Conservation (phyloP, 179 eudicot species). For the Silene coronaria region DNA sequence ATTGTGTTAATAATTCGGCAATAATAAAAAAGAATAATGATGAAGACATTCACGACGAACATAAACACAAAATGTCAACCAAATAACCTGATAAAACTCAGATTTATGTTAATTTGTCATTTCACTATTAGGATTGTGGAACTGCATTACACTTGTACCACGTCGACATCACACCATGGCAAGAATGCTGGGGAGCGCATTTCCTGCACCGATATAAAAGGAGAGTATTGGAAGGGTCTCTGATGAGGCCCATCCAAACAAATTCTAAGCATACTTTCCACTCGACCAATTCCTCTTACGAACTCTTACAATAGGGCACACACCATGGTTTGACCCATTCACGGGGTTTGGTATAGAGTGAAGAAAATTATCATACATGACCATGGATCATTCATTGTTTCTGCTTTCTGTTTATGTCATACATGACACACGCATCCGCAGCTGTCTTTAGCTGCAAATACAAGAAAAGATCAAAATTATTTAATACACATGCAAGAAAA, state of each 20-base stretch:
- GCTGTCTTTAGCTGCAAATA: slow-evolving; percentile 78
- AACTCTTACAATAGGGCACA: slow-evolving; percentile 9
- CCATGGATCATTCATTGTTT: slow-evolving; percentile 27
- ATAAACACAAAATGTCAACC: background rate
- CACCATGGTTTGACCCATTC: background rate
- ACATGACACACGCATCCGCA: slow-evolving; percentile 76
- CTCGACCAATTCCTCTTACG: slow-evolving; percentile 9
- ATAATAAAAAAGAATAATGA: no score
- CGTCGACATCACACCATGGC: slow-evolving; percentile 3
- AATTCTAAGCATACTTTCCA: slow-evolving; percentile 8
- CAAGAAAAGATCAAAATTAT: slow-evolving; percentile 3
- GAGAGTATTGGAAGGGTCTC: background rate
- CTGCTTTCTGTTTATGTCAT: slow-evolving; percentile 71
- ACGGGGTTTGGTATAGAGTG: background rate
- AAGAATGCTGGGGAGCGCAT: background rate
- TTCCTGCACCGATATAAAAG: background rate
- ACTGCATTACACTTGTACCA: slow-evolving; percentile 10
- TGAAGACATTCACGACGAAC: background rate
- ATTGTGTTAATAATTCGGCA: no score
- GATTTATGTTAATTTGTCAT: background rate
- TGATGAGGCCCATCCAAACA: slow-evolving; percentile 11
- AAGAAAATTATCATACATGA: background rate
- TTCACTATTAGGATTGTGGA: slow-evolving; percentile 12
- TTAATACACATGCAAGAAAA: background rate
- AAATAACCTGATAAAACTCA: background rate